Percentiles rank a stretch among this genome's conserved stretches.
Conservation (phyloP, 2,329 filamentous ascomycete genomes). For the Emergomyces orientalis region DNA sequence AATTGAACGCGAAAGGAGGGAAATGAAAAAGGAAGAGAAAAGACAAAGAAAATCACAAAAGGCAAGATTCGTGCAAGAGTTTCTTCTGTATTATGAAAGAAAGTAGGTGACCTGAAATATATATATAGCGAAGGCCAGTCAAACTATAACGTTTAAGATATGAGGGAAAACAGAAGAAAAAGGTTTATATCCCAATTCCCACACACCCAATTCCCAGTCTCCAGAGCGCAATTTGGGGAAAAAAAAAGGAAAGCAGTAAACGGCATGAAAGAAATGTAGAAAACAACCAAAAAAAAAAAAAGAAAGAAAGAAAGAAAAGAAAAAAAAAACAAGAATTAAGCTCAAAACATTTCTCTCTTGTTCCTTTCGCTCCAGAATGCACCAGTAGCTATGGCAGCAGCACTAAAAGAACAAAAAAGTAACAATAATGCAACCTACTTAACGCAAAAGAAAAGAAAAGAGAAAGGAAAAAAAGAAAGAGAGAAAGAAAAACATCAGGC, state of each 20-base stretch:
- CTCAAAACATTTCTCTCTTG: conserved; percentile 1
- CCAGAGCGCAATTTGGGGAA: not conserved
- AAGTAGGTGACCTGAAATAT: not conserved
- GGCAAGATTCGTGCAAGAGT: not conserved
- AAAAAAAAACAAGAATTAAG: not conserved
- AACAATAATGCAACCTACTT: conserved; percentile 1
- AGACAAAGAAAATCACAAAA: not conserved
- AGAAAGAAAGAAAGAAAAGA: not conserved
- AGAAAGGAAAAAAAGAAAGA: not conserved
- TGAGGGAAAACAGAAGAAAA: not conserved
- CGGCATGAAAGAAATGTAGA: not conserved
- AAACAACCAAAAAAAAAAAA: not conserved
- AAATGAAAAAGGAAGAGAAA: not conserved
- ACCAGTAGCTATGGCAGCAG: not conserved
- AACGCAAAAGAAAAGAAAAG: not conserved
- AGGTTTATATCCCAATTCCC: conserved; percentile 2
- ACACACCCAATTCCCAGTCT: not conserved
- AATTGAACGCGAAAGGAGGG: not conserved
- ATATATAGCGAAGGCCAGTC: not conserved
- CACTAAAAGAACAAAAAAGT: too few relatives aligned
- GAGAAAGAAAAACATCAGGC: not conserved
- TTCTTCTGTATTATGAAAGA: not conserved
- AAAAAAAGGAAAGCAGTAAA: not conserved
- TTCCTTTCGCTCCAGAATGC: conserved; percentile 6
- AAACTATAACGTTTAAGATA: not conserved